Percentiles rank a stretch among this genome's conserved stretches.
phyloP scores from a whole-genome alignment of 176 grass and related monocot species.

The Oryza nivara region DNA sequence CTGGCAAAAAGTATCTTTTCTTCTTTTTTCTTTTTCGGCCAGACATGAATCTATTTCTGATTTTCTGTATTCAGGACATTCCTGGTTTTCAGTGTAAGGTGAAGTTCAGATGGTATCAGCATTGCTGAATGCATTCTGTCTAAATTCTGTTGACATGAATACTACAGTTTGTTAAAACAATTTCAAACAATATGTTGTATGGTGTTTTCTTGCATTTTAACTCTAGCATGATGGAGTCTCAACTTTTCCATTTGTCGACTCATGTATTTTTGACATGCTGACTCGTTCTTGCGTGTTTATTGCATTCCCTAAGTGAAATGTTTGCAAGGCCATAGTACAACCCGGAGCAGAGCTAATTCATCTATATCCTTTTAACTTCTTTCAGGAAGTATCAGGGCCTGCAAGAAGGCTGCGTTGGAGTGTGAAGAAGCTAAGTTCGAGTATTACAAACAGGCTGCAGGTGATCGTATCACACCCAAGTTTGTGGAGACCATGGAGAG shows the following conservation, averaged over 20 bases:
- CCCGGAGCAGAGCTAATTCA: background rate
- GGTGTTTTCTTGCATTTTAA: background rate
- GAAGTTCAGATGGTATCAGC: no score
- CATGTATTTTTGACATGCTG: background rate
- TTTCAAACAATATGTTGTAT: background rate
- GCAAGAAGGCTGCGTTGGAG: slow-evolving; percentile 61
- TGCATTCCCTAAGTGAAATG: background rate
- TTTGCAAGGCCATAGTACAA: background rate
- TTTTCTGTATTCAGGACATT: background rate
- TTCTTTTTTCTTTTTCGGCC: no score
- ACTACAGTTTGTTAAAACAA: background rate
- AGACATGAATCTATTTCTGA: background rate
- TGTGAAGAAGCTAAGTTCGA: slow-evolving; percentile 64
- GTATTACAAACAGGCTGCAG: slow-evolving; percentile 38
- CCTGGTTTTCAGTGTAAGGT: no score
- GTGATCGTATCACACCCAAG: slow-evolving; percentile 31
- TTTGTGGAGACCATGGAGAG: slow-evolving; percentile 33
- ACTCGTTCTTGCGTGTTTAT: background rate
- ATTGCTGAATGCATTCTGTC: background rate
- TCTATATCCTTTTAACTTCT: background rate
- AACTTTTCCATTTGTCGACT: background rate
- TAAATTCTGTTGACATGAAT: background rate
- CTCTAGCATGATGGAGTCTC: background rate
- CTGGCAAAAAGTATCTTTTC: background rate
- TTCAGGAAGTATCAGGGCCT: slow-evolving; percentile 55